A percentile compares a stretch with the other conserved stretches of the same genome.
phyloP scores from a whole-genome alignment of 768 basidiomycete species.

The Tulasnella sp. region DNA sequence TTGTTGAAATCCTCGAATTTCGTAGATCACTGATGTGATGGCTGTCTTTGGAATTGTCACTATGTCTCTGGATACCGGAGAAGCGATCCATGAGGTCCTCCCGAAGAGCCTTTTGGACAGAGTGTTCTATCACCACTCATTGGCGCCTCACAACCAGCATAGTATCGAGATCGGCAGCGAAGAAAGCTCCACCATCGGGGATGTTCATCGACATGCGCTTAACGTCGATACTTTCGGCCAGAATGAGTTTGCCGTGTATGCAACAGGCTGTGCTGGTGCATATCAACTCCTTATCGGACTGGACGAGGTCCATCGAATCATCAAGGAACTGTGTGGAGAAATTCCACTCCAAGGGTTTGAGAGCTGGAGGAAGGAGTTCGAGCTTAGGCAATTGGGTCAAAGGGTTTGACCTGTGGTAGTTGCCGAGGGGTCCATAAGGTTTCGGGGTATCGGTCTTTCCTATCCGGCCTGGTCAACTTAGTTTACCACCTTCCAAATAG shows the following conservation, averaged over 20 bases:
- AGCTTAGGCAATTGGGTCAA: constrained; percentile 23
- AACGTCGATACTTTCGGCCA: constrained; percentile 26
- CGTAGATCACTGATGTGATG: constrained; percentile 40
- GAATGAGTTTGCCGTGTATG: constrained; percentile 36
- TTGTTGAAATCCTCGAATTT: not conserved
- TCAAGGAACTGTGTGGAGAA: constrained; percentile 37
- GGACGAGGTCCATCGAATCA: constrained; percentile 35
- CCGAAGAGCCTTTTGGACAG: constrained; percentile 39
- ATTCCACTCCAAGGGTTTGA: constrained; percentile 36
- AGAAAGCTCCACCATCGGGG: not conserved
- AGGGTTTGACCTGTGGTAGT: not conserved
- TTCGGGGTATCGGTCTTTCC: not conserved
- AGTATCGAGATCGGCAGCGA: not conserved
- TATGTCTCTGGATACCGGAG: constrained; percentile 40
- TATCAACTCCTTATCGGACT: constrained; percentile 31
- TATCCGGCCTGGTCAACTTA: not conserved
- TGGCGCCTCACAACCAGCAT: constrained; percentile 16
- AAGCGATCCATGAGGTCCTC: constrained; percentile 40
- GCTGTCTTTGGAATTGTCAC: constrained; percentile 39
- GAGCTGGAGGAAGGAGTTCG: constrained; percentile 36
- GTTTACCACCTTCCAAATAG: not conserved
- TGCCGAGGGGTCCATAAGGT: not conserved
- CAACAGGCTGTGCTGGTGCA: constrained; percentile 36
- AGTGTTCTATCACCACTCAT: constrained; percentile 38
- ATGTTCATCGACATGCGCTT: constrained; percentile 17